Percentiles rank a stretch among this genome's conserved stretches.
Conservation (phyloP, 2,329 filamentous ascomycete species). For the Claviceps maximensis region DNA sequence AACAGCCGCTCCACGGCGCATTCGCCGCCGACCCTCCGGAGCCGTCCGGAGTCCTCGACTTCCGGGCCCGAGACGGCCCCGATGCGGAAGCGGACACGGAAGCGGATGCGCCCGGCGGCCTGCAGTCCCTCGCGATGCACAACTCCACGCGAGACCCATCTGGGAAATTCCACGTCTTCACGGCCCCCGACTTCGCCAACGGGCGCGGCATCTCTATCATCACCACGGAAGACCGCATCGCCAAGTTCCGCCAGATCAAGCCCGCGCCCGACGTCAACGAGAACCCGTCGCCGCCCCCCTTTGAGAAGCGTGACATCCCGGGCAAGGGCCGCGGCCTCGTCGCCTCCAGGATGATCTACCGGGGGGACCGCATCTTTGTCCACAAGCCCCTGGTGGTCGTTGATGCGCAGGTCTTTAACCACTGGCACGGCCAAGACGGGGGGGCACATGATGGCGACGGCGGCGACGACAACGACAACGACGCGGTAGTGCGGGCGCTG, state of each 20-base stretch:
- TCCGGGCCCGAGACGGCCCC: too few species aligned
- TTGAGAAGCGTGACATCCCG: slow-evolving; percentile 11
- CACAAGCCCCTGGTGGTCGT: slow-evolving; percentile 8
- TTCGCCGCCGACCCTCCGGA: too few species aligned
- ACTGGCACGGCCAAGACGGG: too few species aligned
- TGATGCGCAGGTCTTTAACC: slow-evolving; percentile 1
- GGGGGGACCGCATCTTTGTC: slow-evolving; percentile 10
- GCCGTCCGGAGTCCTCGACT: too few species aligned
- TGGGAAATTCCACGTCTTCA: slow-evolving; percentile 28
- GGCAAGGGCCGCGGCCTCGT: slow-evolving; percentile 14
- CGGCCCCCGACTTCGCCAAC: slow-evolving; percentile 20
- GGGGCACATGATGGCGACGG: too few species aligned
- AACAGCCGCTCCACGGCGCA: too few species aligned
- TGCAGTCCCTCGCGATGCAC: background rate
- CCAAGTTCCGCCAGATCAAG: slow-evolving; percentile 7
- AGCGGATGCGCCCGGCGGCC: too few species aligned
- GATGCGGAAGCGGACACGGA: too few species aligned
- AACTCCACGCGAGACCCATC: background rate
- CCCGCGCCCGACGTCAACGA: slow-evolving; percentile 15
- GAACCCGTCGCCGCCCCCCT: slow-evolving; percentile 6
- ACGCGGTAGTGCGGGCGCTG: background rate
- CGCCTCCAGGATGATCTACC: slow-evolving; percentile 12
- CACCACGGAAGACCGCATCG: slow-evolving; percentile 21
- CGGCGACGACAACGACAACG: too few species aligned
- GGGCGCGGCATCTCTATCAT: slow-evolving; percentile 26